Base-by-base conservation (phyloP, 805 yeast genomes). In the Teunomyces cretensis region DNA sequence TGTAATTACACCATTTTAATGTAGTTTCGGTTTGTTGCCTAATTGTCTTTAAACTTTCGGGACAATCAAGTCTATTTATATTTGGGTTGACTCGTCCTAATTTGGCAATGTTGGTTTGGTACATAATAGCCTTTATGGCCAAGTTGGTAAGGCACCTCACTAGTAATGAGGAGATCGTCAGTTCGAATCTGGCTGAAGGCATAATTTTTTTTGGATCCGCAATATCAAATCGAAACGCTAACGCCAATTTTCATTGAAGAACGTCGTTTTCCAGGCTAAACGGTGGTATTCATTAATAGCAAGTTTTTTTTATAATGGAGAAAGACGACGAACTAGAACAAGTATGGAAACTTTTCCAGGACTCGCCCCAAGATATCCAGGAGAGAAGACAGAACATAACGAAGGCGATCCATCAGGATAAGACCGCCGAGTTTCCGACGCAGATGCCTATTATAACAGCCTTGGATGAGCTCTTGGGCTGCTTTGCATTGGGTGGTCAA, bases 401-500 rank as follows among this genome's bases (percentile, higher is more conserved):
- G 2, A 30, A 51, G 16, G 46, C 51, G 9, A 48, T 61, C 26
- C 49, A 55, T 14, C 55, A 61, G 13, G 57, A 57, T 33, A 54
- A 50, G 11, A 39, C 40, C 22, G 35, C 44, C 15, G 48, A 50
- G 39, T 60, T 62, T 43, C 76, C 75, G 4, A 54, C 62, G n/a
- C 62, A 62, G 19, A 53, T 72, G 39, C 61, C 72, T 11, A 54
- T 71, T 6, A 72, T 84, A 43, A 88, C 92, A 36, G 94, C 94
- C 1, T 84, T 91, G 64, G 96, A 91, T 63, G 96, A 89, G 58
- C 71, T 91, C 16, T 76, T 90, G 38, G 83, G 80, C 39, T 92
- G 98, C 62, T 89, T 87, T 67, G 87, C 97, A 0, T 60, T 91
- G 2, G 97, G 96, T 2, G 97, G 97, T 0, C 97, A 91, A 60